Conservation (phyloP, 177 flowering plant genomes). For the Vitis hybrid region DNA sequence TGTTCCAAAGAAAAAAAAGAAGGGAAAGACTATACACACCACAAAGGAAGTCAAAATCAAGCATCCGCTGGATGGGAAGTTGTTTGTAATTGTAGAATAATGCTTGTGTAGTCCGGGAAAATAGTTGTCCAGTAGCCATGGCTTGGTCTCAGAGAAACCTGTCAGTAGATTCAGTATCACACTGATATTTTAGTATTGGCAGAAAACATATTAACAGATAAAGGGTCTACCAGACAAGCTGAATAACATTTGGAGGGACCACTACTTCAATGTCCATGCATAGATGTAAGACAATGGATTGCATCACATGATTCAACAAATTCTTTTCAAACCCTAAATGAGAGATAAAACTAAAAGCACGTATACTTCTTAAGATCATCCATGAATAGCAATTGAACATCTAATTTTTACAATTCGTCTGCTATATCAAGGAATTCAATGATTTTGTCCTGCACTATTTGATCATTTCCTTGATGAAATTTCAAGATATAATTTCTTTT, state of each 20-base stretch:
- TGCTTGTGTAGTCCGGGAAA: constrained; percentile 94
- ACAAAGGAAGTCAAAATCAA: constrained; percentile 97
- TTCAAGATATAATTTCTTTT: too few species aligned
- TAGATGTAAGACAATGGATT: not conserved
- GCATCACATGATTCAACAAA: not conserved
- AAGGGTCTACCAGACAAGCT: too few species aligned
- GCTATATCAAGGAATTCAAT: too few species aligned
- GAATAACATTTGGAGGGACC: not conserved
- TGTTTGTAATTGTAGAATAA: constrained; percentile 96
- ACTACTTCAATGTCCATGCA: not conserved
- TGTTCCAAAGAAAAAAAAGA: not conserved
- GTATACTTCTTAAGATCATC: not conserved
- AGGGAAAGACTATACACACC: constrained; percentile 40
- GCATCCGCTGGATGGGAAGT: constrained; percentile 98
- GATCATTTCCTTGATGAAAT: too few species aligned
- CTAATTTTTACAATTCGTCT: too few species aligned
- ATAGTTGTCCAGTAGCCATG: constrained; percentile 96
- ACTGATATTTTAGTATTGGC: not conserved
- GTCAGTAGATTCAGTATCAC: not conserved
- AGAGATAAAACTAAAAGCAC: not conserved
- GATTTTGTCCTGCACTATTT: too few species aligned
- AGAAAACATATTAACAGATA: not conserved
- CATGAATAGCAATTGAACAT: not conserved
- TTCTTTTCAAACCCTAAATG: not conserved
- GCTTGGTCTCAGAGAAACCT: constrained; percentile 32